Evolutionary conservation across 441 rosid genomes (phyloP).

Genomic region (Eutrema salsugineum): DNA sequence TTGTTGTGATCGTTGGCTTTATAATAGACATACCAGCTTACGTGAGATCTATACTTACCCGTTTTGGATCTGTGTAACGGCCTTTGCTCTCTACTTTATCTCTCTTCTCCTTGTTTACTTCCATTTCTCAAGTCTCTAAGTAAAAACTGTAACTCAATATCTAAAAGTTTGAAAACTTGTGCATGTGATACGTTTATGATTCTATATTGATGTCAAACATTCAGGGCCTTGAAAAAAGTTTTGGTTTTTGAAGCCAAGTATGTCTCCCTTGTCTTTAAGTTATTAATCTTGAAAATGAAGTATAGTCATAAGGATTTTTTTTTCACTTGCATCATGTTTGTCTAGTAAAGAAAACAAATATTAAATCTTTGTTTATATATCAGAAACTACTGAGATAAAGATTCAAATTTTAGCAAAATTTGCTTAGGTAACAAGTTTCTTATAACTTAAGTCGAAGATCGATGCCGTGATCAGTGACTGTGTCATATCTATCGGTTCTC

Average conservation of each 20-base stretch:
- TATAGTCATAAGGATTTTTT: not conserved
- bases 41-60: conserved; percentile 38
- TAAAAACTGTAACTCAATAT: not conserved
- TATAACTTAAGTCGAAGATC: conserved; percentile 35
- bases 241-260: not conserved
- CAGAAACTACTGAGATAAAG: not conserved
- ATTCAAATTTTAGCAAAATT: not conserved
- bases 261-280: not conserved
- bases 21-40: conserved; percentile 36
- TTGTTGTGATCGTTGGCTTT: conserved; percentile 43
- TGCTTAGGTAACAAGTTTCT: not conserved
- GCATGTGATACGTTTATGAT: not conserved
- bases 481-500: conserved; percentile 19
- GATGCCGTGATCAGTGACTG: conserved; percentile 22
- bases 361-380: conserved; percentile 1
- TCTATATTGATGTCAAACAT: not conserved
- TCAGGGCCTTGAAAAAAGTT: not conserved
- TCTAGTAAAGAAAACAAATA: not conserved
- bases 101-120: conserved; percentile 50
- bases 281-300: not conserved
- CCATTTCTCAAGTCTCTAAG: conserved; percentile 16
- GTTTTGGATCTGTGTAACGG: conserved; percentile 45
- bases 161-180: not conserved
- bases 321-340: conserved; percentile 1
- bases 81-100: conserved; percentile 43